Percentiles rank a stretch among this genome's conserved stretches.
These are phyloP conservation scores for Dacryopinax spathularia DNA, from an alignment of 768 basidiomycete species.

Conservation along the genomic window DNA sequence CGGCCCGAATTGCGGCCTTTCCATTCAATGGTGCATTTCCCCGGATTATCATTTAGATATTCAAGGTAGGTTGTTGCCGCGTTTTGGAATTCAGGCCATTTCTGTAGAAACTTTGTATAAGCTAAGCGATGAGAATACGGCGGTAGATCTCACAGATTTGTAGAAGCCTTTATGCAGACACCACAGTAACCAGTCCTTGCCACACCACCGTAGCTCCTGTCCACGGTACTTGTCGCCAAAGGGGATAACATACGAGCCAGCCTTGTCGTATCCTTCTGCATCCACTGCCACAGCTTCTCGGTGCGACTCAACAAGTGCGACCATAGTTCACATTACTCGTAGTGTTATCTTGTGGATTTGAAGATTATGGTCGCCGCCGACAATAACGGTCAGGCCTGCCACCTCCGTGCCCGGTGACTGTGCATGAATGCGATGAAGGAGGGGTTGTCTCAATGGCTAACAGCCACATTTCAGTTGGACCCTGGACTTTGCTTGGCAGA, in stretches of 20 bases:
- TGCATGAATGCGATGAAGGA: too few relatives aligned
- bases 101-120: background rate
- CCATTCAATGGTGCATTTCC: too few relatives aligned
- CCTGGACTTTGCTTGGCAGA: background rate
- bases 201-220: background rate
- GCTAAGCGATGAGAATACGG: background rate
- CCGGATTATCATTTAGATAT: background rate
- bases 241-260: background rate
- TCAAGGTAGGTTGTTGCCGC: background rate
- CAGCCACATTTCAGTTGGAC: background rate
- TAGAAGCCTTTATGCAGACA: background rate
- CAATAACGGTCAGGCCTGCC: too few relatives aligned
- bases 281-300: too few relatives aligned
- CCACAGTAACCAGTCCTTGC: background rate
- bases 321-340: too few relatives aligned
- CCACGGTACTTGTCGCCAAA: background rate
- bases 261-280: background rate
- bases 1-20: background rate
- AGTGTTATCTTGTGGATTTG: background rate
- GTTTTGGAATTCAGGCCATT: background rate
- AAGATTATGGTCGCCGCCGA: background rate
- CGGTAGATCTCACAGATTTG: background rate
- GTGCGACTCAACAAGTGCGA: too few relatives aligned
- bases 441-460: too few relatives aligned
- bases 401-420: too few relatives aligned